A percentile compares a stretch with the other conserved stretches of the same genome.
These are phyloP conservation scores for Chalciporus chontae DNA, from an alignment of 768 basidiomycete genomes.

Conservation along the genomic window DNA sequence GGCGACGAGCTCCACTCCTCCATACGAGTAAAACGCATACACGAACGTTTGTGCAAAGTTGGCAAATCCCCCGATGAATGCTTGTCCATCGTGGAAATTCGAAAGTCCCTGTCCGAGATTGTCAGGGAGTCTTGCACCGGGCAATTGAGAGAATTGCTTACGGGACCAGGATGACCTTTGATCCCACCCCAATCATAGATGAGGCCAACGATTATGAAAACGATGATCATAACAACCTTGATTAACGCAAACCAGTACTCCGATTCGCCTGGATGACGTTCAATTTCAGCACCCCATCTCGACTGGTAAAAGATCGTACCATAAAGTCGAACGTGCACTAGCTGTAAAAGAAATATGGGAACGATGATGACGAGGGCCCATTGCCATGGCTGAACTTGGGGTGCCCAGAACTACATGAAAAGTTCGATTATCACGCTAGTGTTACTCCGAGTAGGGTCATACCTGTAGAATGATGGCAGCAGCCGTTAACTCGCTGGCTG, in stretches of 20 bases:
- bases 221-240: conserved; percentile 57
- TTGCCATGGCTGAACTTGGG: conserved; percentile 47
- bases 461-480: conserved; percentile 52
- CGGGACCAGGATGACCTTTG: conserved; percentile 55
- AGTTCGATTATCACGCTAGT: neutral
- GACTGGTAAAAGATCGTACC: conserved; percentile 30
- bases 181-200: conserved; percentile 62
- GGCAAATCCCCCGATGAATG: conserved; percentile 51
- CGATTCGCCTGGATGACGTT: conserved; percentile 43
- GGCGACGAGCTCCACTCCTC: conserved; percentile 67
- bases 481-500: conserved; percentile 57
- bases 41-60: conserved; percentile 58
- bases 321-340: conserved; percentile 57
- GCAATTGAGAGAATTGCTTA: conserved; percentile 24
- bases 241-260: conserved; percentile 64
- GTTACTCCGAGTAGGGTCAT: neutral
- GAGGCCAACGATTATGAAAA: conserved; percentile 62
- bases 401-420: conserved; percentile 40
- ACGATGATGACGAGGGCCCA: conserved; percentile 55
- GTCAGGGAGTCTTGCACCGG: no score
- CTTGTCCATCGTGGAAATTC: conserved; percentile 48
- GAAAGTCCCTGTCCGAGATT: conserved; percentile 39
- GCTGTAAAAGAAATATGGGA: conserved; percentile 49
- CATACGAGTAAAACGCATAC: conserved; percentile 68
- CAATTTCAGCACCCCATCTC: neutral